phyloP scores from a whole-genome alignment of 2,329 filamentous ascomycete genomes.

The Pestalotiopsis sp. region DNA sequence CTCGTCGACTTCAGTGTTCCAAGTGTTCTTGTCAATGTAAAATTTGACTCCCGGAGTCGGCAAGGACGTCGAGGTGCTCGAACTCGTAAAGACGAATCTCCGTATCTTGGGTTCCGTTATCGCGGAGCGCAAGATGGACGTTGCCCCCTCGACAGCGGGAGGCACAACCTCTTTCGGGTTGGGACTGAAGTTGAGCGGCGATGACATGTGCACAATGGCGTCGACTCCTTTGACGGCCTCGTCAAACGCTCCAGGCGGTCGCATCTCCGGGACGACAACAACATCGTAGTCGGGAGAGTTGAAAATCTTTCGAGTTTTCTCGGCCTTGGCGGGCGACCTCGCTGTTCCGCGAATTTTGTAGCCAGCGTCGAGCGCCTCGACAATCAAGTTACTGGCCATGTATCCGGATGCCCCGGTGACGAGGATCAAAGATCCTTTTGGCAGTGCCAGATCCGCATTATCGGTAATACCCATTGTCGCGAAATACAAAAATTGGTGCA shows the following conservation, averaged over 20 bases:
- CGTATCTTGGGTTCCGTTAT: conserved; percentile 41
- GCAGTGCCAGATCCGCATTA: background rate
- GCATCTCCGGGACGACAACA: conserved; percentile 37
- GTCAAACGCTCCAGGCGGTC: conserved; percentile 38
- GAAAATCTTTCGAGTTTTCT: conserved; percentile 4
- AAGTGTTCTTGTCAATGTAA: conserved; percentile 26
- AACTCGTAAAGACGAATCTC: conserved; percentile 30
- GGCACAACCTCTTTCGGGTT: conserved; percentile 46
- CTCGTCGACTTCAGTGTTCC: conserved; percentile 33
- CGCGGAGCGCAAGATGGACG: conserved; percentile 42
- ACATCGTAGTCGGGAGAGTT: background rate
- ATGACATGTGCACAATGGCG: conserved; percentile 48
- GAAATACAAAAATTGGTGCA: too few species aligned
- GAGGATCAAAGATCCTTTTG: conserved; percentile 4
- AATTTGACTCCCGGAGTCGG: conserved; percentile 10
- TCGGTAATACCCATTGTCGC: background rate
- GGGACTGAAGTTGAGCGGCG: conserved; percentile 38
- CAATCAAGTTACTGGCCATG: background rate
- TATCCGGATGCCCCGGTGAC: background rate
- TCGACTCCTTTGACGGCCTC: conserved; percentile 41
- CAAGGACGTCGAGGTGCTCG: conserved; percentile 20
- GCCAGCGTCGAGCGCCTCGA: background rate
- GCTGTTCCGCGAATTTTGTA: conserved; percentile 4
- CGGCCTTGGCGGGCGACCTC: conserved; percentile 8
- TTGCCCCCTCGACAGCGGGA: conserved; percentile 35